Conservation (phyloP, 768 basidiomycete species). For the Amanita rubescens region DNA sequence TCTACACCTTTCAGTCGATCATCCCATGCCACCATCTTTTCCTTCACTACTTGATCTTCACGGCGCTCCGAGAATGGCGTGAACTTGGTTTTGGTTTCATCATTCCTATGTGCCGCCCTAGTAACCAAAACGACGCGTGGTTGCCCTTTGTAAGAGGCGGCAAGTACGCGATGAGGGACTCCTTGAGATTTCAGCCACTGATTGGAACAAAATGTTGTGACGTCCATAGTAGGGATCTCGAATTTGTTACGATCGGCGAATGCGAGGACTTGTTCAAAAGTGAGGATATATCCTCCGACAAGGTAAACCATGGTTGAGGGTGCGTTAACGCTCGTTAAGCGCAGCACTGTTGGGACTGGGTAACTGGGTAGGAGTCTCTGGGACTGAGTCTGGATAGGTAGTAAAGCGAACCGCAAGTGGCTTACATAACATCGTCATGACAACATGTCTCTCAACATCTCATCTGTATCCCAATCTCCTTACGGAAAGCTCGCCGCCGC, state of each 20-base stretch:
- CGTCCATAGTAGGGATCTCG: neutral
- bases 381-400: too few species aligned
- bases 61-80: conserved; percentile 1
- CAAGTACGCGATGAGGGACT: neutral
- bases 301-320: conserved; percentile 1
- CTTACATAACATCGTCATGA: too few species aligned
- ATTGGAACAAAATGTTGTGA: conserved; percentile 1
- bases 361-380: too few species aligned
- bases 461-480: too few species aligned
- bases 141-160: neutral
- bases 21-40: neutral
- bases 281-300: conserved; percentile 1
- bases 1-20: neutral
- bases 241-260: conserved; percentile 2
- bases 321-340: too few species aligned
- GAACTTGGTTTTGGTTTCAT: conserved; percentile 1
- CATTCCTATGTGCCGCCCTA: conserved; percentile 2
- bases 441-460: too few species aligned
- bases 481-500: too few species aligned
- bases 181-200: neutral
- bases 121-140: conserved; percentile 1
- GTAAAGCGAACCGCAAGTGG: too few species aligned
- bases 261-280: neutral
- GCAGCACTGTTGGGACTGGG: too few species aligned
- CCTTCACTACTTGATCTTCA: conserved; percentile 2